These are phyloP conservation scores for Pseudogymnoascus sp. DNA, from an alignment of 2,329 filamentous ascomycete genomes.

Conservation along the genomic window DNA sequence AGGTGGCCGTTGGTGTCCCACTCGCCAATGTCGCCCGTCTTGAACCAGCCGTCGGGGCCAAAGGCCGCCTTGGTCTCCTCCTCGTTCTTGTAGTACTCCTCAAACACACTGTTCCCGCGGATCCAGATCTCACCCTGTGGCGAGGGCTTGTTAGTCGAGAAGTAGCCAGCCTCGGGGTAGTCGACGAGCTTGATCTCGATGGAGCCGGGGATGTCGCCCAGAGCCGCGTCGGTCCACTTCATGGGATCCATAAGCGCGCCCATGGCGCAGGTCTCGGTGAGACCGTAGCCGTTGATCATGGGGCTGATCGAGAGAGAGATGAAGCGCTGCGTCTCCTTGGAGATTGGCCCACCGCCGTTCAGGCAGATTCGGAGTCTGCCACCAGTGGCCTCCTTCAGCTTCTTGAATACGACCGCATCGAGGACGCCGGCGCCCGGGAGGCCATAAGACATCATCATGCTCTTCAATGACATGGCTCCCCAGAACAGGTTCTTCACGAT, in stretches of 20 bases:
- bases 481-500: conserved; percentile 70
- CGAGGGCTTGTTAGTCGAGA: conserved; percentile 51
- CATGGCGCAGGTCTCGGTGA: conserved; percentile 86
- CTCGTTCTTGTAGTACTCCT: conserved; percentile 74
- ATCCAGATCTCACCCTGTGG: conserved; percentile 88
- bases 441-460: conserved; percentile 49
- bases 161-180: conserved; percentile 76
- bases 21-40: conserved; percentile 78
- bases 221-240: conserved; percentile 67
- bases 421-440: conserved; percentile 61
- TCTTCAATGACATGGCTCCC: conserved; percentile 51
- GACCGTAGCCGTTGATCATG: conserved; percentile 86
- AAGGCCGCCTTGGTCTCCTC: conserved; percentile 73
- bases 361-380: conserved; percentile 79
- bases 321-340: conserved; percentile 79
- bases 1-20: conserved; percentile 66
- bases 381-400: conserved; percentile 81
- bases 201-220: conserved; percentile 68
- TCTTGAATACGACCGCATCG: conserved; percentile 79
- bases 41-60: conserved; percentile 75
- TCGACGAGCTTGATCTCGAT: conserved; percentile 88
- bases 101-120: conserved; percentile 65
- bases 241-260: conserved; percentile 71
- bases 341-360: conserved; percentile 86
- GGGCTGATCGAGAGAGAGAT: conserved; percentile 83